Percentiles rank a stretch among this genome's conserved stretches.
Conservation (phyloP, 2,329 filamentous ascomycete genomes). For the Trichophyton benhamiae region DNA sequence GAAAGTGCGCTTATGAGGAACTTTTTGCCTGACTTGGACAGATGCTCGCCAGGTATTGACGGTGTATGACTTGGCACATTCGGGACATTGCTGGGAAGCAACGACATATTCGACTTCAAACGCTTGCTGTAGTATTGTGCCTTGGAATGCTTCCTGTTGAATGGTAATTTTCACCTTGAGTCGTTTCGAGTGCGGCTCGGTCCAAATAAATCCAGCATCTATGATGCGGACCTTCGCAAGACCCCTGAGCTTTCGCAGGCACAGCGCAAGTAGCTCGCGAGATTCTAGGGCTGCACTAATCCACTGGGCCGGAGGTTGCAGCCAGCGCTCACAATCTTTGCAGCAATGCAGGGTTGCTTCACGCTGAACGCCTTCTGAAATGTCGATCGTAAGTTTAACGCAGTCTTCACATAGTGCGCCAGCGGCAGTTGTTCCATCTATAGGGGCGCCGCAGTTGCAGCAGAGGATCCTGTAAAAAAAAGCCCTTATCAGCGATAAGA, state of each 20-base stretch:
- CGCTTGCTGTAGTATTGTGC: conserved; percentile 70
- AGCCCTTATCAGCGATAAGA: conserved; percentile 10
- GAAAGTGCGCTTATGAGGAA: conserved; percentile 83
- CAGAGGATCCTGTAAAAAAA: conserved; percentile 62
- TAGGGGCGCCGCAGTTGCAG: conserved; percentile 91
- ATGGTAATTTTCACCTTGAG: conserved; percentile 93
- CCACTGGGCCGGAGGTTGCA: conserved; percentile 77
- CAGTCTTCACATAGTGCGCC: conserved; percentile 93
- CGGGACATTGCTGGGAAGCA: conserved; percentile 83
- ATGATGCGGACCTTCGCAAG: conserved; percentile 85
- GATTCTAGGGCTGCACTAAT: conserved; percentile 74
- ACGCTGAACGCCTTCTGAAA: conserved; percentile 78
- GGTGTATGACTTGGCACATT: conserved; percentile 91
- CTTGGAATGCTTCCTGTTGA: conserved; percentile 57
- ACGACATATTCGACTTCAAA: conserved; percentile 93
- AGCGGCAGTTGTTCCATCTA: conserved; percentile 76
- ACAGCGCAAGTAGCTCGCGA: conserved; percentile 81
- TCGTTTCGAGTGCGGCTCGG: conserved; percentile 85
- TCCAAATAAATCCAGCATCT: conserved; percentile 96
- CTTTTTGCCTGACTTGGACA: conserved; percentile 93
- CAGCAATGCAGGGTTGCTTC: conserved; percentile 86
- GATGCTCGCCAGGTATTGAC: conserved; percentile 89
- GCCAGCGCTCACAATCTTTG: conserved; percentile 87
- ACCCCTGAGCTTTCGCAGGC: conserved; percentile 74
- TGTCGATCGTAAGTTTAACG: conserved; percentile 86